Base-by-base conservation (phyloP, 2,329 filamentous ascomycete species). In the Berkeleyomyces basicola region DNA sequence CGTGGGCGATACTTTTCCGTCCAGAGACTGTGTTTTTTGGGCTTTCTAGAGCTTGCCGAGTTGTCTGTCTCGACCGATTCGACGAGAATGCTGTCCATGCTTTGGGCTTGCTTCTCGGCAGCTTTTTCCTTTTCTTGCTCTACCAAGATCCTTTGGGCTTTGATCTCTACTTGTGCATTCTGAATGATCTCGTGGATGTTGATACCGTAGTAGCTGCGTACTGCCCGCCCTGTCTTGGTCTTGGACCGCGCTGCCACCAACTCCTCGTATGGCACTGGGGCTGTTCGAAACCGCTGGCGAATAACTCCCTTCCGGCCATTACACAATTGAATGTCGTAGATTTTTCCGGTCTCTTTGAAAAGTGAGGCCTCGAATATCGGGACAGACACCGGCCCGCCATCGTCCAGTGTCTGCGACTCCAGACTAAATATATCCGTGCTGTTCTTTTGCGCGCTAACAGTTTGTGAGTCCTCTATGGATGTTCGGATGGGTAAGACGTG, bases 1-100 rank as follows among this genome's bases (percentile, higher is more conserved):
- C 84, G 83, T 37, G 93, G 93, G 43, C 93, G 85, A 71, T 99
- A 99, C 71, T 99, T 99, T 71, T 99, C 93, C 0, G 92, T 96
- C 93, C 93, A 99, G 70, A 99, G 77, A 40, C 89, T 72, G 0
- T 82, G 80, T 66, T 73, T 76, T 64, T 75, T 79, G 0, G 72
- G 69, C 65, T 74, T 79, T 65, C 74, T 78, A 4, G 63, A 33
- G 4, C 23, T 16, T 36, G 14, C 36, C 9, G 44, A 3, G 3
- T 42, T 51, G 14, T 55, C 57, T 51, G 64, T 66, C 66, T 81
- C 79, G 14, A 78, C 72, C 1, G 79, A 78, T 31, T 68, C 72
- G 14, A 78, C 44, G 9, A 65, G 39, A 3, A 59, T 36, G 31
- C 46, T 61, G 16, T 62, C 57, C 39, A 64, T 58, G 33, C 37